A percentile compares a stretch with the other conserved stretches of the same genome.
These are phyloP conservation scores for Blumeriella jaapii DNA, from an alignment of 2,329 filamentous ascomycete genomes.

Conservation along the genomic window DNA sequence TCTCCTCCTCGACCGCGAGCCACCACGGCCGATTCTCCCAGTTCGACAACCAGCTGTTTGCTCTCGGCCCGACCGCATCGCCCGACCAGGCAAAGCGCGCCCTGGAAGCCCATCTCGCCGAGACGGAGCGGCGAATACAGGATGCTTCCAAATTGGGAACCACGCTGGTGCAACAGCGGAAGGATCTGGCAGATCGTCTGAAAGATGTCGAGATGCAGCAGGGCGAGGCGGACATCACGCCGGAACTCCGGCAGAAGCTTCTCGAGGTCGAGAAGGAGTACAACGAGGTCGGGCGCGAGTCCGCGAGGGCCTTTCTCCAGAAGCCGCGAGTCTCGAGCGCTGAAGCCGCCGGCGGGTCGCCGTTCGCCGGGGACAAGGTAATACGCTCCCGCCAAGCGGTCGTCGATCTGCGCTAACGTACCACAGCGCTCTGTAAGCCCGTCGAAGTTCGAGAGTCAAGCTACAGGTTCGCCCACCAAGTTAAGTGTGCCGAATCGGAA, in stretches of 20 bases:
- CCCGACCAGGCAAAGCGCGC: conserved; percentile 80
- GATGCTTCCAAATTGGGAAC: conserved; percentile 85
- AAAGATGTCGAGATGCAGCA: conserved; percentile 74
- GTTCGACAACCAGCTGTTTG: conserved; percentile 73
- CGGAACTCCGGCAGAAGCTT: conserved; percentile 73
- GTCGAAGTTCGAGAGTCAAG: conserved; percentile 72
- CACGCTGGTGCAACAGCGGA: conserved; percentile 75
- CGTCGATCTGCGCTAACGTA: conserved; percentile 14
- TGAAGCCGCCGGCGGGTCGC: conserved; percentile 37
- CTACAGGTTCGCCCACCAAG: conserved; percentile 79
- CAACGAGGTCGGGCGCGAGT: conserved; percentile 85
- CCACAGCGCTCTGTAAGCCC: conserved; percentile 57
- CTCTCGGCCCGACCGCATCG: conserved; percentile 63
- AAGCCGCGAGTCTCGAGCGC: conserved; percentile 71
- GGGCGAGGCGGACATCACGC: conserved; percentile 64
- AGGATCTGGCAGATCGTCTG: conserved; percentile 69
- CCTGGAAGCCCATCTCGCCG: conserved; percentile 80
- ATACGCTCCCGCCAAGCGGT: conserved; percentile 6
- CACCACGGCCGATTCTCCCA: conserved; percentile 73
- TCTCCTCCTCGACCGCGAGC: conserved; percentile 39
- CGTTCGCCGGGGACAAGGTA: conserved; percentile 37
- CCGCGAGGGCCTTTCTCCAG: conserved; percentile 74
- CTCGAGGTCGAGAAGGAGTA: conserved; percentile 87
- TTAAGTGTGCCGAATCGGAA: conserved; percentile 77
- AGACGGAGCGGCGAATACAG: conserved; percentile 83